Evolutionary conservation across 306 rosid species (phyloP), one percentile per base, ranked within the genome.

Genomic region (Pyrus communis): DNA sequence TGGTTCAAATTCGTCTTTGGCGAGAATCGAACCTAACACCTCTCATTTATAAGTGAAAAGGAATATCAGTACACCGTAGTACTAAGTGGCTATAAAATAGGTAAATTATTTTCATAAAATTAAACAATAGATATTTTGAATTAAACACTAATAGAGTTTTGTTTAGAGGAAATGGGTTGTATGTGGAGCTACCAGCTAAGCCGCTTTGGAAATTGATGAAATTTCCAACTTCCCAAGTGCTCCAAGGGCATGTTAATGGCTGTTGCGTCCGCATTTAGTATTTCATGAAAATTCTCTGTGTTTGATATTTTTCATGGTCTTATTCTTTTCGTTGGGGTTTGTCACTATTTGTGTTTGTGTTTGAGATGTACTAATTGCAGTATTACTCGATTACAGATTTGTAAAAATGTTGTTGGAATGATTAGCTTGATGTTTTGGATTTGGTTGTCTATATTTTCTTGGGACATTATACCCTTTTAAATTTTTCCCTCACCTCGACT

Each of bases 221-320:
- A 31, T 68, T 79, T 76, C 71, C 19, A 59, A 80, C 69, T 73
- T 65, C 83, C 28, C 33, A 81, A 58, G 85, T 86, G 58, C 64
- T 7, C 82, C 70, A 84, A 80, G 92, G 96, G 27, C 72, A 78
- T 79, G 80, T 70, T 67, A 81, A 86, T 84, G 93, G 96, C 8
- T 87, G 82, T 28, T 91, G 97, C 92, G 76, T 78, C 54, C 89
- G 97, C 78, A 71, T 86, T 59, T 85, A 49, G 93, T 93, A 2
- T 91, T 87, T 86, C 88, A 86, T 45, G 76, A 78, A 55, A 73
- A 65, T 87, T 83, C 68, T 49, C 62, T 49, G 18, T 72, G 38
- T 43, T 51, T 59, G 67, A 33, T 28, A 19, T 23, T 33, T 33
- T 33, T 33, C 38, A 6, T 33, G 2, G 8, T 33, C 38, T 33